Percentiles rank a stretch among this genome's conserved stretches.
Conservation (phyloP, 169 alveolate species). For the Eimeria acervulina region DNA sequence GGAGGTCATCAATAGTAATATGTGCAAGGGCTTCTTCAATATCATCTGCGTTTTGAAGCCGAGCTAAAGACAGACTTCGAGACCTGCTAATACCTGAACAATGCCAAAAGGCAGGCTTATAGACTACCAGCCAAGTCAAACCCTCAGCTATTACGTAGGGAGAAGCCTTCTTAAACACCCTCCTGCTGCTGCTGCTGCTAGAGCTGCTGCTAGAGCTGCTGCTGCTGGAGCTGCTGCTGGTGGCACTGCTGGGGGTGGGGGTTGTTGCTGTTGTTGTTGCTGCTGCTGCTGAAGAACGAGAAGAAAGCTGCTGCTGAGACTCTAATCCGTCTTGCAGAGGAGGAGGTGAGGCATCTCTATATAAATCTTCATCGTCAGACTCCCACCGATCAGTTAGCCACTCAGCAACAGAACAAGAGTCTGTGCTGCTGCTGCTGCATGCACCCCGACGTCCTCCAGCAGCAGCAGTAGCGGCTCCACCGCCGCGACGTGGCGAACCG, state of each 20-base stretch:
- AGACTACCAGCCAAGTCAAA: conserved; percentile 87
- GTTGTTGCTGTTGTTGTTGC: not conserved
- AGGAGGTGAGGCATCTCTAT: not conserved
- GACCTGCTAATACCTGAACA: conserved; percentile 87
- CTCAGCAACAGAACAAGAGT: not conserved
- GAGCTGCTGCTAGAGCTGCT: not conserved
- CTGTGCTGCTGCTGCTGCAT: conserved; percentile 4
- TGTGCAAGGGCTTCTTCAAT: conserved; percentile 85
- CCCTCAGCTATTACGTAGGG: conserved; percentile 88
- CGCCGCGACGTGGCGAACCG: not conserved
- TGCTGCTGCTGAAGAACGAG: not conserved
- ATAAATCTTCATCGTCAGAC: conserved; percentile 2
- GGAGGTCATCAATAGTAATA: conserved; percentile 85
- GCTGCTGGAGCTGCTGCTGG: conserved; percentile 53
- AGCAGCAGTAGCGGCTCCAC: not conserved
- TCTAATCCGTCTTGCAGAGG: conserved; percentile 2
- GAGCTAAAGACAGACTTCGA: conserved; percentile 75
- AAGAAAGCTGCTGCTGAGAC: conserved; percentile 24
- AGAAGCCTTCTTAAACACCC: conserved; percentile 84
- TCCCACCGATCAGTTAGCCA: not conserved
- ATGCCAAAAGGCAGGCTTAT: conserved; percentile 89
- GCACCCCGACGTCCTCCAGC: conserved; percentile 13
- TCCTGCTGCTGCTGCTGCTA: conserved; percentile 73
- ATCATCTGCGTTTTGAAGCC: conserved; percentile 78
- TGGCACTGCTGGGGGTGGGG: conserved; percentile 47